Percentiles rank a stretch among this genome's conserved stretches.
phyloP scores from a whole-genome alignment of 805 yeast genomes.

The Wickerhamomyces kurtzmanii region DNA sequence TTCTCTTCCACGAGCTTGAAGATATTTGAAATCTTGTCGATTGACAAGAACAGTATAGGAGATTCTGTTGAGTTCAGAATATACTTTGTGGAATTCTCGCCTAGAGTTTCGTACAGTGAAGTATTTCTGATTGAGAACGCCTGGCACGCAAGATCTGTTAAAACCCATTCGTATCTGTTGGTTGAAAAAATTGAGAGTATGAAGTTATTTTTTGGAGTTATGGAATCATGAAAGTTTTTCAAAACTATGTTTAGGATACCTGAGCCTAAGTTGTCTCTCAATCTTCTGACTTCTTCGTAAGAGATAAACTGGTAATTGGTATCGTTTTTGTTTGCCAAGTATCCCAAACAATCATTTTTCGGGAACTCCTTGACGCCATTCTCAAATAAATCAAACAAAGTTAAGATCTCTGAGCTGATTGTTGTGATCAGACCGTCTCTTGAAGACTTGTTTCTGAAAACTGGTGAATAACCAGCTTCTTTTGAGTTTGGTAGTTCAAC shows the following conservation, averaged over 20 bases:
- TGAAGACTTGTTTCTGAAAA: slow-evolving; percentile 30
- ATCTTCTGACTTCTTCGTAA: slow-evolving; percentile 26
- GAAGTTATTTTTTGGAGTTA: slow-evolving; percentile 24
- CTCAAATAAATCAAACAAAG: slow-evolving; percentile 30
- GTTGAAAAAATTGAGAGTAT: slow-evolving; percentile 44
- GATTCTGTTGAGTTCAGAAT: slow-evolving; percentile 49
- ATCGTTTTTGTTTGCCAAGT: slow-evolving; percentile 24
- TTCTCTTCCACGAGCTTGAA: slow-evolving; percentile 26
- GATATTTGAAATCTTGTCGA: slow-evolving; percentile 30
- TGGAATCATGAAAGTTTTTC: slow-evolving; percentile 15
- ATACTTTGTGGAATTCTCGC: slow-evolving; percentile 50
- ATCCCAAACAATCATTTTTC: slow-evolving; percentile 30
- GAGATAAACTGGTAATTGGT: slow-evolving; percentile 28
- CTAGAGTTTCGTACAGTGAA: slow-evolving; percentile 46
- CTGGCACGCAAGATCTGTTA: slow-evolving; percentile 55
- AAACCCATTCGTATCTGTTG: slow-evolving; percentile 57
- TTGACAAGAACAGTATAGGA: slow-evolving; percentile 51
- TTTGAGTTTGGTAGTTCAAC: not conserved
- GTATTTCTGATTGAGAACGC: slow-evolving; percentile 39
- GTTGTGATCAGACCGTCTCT: slow-evolving; percentile 21
- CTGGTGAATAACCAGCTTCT: slow-evolving; percentile 31
- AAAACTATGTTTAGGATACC: slow-evolving; percentile 37
- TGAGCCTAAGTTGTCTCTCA: slow-evolving; percentile 38
- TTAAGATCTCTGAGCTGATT: slow-evolving; percentile 30
- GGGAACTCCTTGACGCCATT: slow-evolving; percentile 23